A percentile compares a stretch with the other conserved stretches of the same genome.
Evolutionary conservation across 2,329 filamentous ascomycete genomes (phyloP).

Genomic region (Sclerotiophoma versabilis): DNA sequence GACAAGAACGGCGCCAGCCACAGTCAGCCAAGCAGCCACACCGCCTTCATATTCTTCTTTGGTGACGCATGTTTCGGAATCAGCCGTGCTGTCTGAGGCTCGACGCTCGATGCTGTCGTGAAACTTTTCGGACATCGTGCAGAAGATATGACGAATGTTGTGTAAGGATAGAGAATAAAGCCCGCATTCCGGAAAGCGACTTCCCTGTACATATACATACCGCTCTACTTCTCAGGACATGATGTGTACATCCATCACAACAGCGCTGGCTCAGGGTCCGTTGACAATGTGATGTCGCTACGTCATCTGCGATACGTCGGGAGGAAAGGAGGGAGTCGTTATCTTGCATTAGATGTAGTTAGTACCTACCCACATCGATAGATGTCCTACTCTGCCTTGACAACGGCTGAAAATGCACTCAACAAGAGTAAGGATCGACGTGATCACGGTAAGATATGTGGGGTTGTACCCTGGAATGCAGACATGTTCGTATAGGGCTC

Average conservation of each 20-base stretch:
- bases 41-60: slow-evolving; percentile 25
- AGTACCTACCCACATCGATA: neutral
- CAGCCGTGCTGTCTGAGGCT: slow-evolving; percentile 20
- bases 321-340: slow-evolving; percentile 13
- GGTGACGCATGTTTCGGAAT: slow-evolving; percentile 35
- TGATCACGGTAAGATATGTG: slow-evolving; percentile 12
- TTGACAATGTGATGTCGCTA: slow-evolving; percentile 17
- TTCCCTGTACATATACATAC: slow-evolving; percentile 20
- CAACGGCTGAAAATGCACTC: slow-evolving; percentile 11
- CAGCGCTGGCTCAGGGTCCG: slow-evolving; percentile 12
- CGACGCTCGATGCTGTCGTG: slow-evolving; percentile 13
- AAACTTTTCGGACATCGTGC: slow-evolving; percentile 26
- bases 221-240: slow-evolving; percentile 3
- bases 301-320: slow-evolving; percentile 20
- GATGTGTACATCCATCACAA: slow-evolving; percentile 4
- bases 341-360: slow-evolving; percentile 12
- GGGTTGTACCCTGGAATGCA: slow-evolving; percentile 16
- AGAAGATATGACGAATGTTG: slow-evolving; percentile 15
- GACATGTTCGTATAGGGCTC: neutral
- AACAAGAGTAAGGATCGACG: neutral
- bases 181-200: slow-evolving; percentile 14
- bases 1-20: slow-evolving; percentile 46
- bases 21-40: slow-evolving; percentile 42
- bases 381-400: slow-evolving; percentile 5
- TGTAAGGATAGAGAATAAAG: slow-evolving; percentile 3